Evolutionary conservation across 192 early-diverging fungal genomes (phyloP).

Genomic region (Coemansia sp.): DNA sequence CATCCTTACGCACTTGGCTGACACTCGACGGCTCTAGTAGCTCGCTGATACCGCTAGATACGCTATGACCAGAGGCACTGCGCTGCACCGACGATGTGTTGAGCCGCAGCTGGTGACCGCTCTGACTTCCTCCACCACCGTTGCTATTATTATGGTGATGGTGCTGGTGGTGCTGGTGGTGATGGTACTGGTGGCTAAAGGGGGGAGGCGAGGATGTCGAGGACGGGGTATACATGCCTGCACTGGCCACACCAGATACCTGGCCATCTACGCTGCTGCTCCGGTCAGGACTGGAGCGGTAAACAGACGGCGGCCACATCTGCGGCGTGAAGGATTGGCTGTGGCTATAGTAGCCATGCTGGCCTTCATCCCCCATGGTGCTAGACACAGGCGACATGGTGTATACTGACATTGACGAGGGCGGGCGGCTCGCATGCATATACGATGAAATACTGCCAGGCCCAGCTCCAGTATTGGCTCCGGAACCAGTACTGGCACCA

Average conservation of each 20-base stretch:
- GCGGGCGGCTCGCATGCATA: slow-evolving; percentile 21
- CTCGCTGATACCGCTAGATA: slow-evolving; percentile 50
- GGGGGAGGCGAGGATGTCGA: slow-evolving; percentile 42
- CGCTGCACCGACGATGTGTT: slow-evolving; percentile 43
- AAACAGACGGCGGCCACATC: slow-evolving; percentile 26
- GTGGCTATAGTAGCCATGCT: slow-evolving; percentile 1
- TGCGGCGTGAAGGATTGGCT: slow-evolving; percentile 5
- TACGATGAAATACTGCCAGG: not conserved
- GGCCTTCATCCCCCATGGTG: slow-evolving; percentile 31
- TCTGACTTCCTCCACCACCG: slow-evolving; percentile 1
- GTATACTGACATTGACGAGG: slow-evolving; percentile 44
- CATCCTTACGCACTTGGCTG: slow-evolving; percentile 47
- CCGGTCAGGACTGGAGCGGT: slow-evolving; percentile 40
- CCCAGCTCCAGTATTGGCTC: not conserved
- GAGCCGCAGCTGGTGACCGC: slow-evolving; percentile 32
- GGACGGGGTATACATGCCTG: slow-evolving; percentile 31
- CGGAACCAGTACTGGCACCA: not conserved
- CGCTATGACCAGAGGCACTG: slow-evolving; percentile 44
- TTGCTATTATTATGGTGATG: slow-evolving; percentile 2
- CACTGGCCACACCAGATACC: slow-evolving; percentile 5
- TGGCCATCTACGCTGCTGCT: slow-evolving; percentile 1
- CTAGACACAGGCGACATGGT: slow-evolving; percentile 49
- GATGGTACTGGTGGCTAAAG: slow-evolving; percentile 7
- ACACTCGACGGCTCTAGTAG: slow-evolving; percentile 48
- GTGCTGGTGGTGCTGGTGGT: slow-evolving; percentile 2